Evolutionary conservation across 2,329 filamentous ascomycete genomes (phyloP).

Genomic region (Paracorniculantispora psalliotae): DNA sequence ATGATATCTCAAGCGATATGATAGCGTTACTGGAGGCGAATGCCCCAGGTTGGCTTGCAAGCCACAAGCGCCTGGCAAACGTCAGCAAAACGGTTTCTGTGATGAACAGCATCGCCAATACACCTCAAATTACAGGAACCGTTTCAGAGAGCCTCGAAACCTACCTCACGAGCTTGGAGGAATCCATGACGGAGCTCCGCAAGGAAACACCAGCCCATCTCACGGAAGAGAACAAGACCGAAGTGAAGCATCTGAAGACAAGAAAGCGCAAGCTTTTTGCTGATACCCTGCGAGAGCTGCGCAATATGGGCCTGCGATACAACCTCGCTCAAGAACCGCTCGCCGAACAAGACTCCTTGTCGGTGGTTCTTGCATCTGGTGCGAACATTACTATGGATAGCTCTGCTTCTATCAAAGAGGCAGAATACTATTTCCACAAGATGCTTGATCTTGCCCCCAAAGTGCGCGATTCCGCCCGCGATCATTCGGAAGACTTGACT

Average conservation of each 20-base stretch:
- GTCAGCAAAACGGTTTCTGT: constrained; percentile 63
- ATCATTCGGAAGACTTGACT: constrained; percentile 82
- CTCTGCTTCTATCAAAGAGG: constrained; percentile 25
- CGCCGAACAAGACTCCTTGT: constrained; percentile 65
- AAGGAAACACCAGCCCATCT: constrained; percentile 77
- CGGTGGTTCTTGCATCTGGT: constrained; percentile 61
- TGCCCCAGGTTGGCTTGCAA: constrained; percentile 35
- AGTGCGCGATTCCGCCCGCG: constrained; percentile 60
- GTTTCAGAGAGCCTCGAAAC: constrained; percentile 56
- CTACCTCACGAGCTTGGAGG: constrained; percentile 65
- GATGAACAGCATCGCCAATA: constrained; percentile 61
- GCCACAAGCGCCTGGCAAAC: constrained; percentile 66
- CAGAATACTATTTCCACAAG: constrained; percentile 74
- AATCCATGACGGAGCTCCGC: constrained; percentile 66
- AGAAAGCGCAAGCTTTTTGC: constrained; percentile 87
- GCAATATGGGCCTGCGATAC: constrained; percentile 83
- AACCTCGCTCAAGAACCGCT: constrained; percentile 74
- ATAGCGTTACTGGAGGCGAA: constrained; percentile 7
- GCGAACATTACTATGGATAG: constrained; percentile 31
- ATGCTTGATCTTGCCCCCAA: constrained; percentile 67
- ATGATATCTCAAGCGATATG: background rate
- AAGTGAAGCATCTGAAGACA: constrained; percentile 83
- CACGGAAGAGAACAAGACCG: constrained; percentile 79
- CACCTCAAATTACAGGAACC: constrained; percentile 48
- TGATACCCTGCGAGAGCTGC: constrained; percentile 76